These are phyloP conservation scores for Coprinellus aureogranulatus DNA, from an alignment of 768 basidiomycete species.

Conservation along the genomic window DNA sequence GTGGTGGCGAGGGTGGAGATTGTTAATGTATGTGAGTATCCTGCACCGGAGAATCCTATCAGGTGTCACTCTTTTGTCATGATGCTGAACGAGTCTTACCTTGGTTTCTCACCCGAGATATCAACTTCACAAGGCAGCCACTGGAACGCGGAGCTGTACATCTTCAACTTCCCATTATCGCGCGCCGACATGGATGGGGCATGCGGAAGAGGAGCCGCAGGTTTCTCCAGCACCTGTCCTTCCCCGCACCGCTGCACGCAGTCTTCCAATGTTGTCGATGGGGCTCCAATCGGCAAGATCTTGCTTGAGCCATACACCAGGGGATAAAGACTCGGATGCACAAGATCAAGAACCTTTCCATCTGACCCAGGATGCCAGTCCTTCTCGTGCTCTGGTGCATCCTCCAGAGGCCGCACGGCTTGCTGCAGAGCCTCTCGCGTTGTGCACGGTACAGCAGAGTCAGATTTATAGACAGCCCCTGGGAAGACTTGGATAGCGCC, in stretches of 20 bases:
- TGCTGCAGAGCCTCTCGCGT: conserved; percentile 18
- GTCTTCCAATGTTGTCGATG: conserved; percentile 9
- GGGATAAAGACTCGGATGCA: conserved; percentile 42
- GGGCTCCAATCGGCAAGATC: conserved; percentile 10
- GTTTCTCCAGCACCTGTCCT: conserved; percentile 10
- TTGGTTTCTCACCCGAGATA: conserved; percentile 12
- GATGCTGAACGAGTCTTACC: conserved; percentile 9
- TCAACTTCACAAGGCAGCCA: conserved; percentile 21
- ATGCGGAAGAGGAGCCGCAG: background rate
- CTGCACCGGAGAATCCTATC: too few relatives aligned
- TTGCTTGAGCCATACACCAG: conserved; percentile 30
- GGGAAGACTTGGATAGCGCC: conserved; percentile 15
- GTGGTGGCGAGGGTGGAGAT: conserved; percentile 29
- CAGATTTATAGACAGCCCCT: conserved; percentile 21
- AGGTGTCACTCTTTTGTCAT: too few relatives aligned
- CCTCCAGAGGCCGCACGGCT: conserved; percentile 28
- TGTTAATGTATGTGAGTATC: conserved; percentile 38
- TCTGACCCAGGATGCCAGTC: conserved; percentile 48
- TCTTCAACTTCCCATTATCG: background rate
- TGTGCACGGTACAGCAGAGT: conserved; percentile 22
- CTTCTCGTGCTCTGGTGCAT: conserved; percentile 29
- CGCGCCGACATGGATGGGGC: too few relatives aligned
- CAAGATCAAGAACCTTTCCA: conserved; percentile 41
- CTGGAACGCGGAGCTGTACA: conserved; percentile 17
- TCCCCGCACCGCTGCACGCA: conserved; percentile 9